A percentile compares a stretch with the other conserved stretches of the same genome.
phyloP scores from a whole-genome alignment of 2,329 filamentous ascomycete genomes.

The Epichloe gansuensis region DNA sequence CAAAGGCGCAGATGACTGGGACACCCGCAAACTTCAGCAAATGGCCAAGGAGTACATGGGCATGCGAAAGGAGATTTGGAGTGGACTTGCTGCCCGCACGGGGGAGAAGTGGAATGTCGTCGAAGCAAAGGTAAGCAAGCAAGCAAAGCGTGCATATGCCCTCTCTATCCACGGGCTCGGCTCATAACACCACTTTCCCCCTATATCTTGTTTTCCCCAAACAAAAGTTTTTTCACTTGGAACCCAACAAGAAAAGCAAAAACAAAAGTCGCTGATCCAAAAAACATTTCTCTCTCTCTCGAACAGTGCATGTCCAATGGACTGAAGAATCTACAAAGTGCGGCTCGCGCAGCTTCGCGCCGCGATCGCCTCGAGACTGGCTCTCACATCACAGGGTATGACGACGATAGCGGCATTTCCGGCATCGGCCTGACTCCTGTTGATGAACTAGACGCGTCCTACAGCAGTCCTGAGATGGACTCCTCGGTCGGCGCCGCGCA shows the following conservation, averaged over 20 bases:
- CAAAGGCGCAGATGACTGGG: conserved; percentile 64
- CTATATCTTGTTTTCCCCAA: background rate
- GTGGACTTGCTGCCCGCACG: conserved; percentile 56
- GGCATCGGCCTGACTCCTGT: conserved; percentile 44
- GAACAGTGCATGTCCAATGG: conserved; percentile 69
- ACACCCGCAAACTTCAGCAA: conserved; percentile 58
- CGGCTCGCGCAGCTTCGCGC: conserved; percentile 50
- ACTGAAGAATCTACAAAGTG: conserved; percentile 65
- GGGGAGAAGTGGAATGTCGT: conserved; percentile 74
- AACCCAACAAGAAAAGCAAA: background rate
- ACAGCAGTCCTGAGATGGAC: conserved; percentile 41
- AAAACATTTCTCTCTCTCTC: background rate
- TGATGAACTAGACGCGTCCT: conserved; percentile 45
- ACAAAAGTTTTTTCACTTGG: background rate
- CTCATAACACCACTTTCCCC: background rate
- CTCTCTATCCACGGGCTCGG: background rate
- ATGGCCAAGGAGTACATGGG: conserved; percentile 69
- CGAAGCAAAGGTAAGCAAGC: conserved; percentile 42
- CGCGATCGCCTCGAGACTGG: conserved; percentile 46
- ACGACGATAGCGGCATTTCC: conserved; percentile 61
- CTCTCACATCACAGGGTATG: conserved; percentile 33
- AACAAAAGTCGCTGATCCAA: background rate
- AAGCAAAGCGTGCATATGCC: too few relatives aligned
- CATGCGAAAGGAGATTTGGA: conserved; percentile 73
- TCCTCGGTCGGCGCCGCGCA: conserved; percentile 26